Conservation (phyloP, 2,329 filamentous ascomycete genomes). For the Pseudofabraea citricarpa region DNA sequence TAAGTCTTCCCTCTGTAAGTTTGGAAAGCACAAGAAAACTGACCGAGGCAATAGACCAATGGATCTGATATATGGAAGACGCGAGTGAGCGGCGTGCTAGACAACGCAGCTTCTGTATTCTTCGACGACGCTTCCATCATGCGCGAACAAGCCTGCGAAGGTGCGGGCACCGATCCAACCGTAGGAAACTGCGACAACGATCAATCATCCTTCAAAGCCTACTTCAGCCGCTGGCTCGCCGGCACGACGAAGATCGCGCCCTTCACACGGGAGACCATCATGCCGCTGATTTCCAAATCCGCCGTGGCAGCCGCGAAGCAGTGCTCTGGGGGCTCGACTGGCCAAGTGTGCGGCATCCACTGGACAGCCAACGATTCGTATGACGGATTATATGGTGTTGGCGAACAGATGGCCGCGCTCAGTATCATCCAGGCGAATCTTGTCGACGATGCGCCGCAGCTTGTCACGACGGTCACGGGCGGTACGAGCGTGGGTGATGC, state of each 20-base stretch:
- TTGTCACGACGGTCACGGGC: constrained; percentile 42
- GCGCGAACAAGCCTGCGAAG: constrained; percentile 64
- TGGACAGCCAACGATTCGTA: constrained; percentile 43
- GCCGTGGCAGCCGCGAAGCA: constrained; percentile 54
- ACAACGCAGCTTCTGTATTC: constrained; percentile 37
- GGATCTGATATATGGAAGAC: constrained; percentile 49
- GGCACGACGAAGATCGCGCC: constrained; percentile 59
- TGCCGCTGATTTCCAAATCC: constrained; percentile 52
- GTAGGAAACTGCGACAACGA: constrained; percentile 56
- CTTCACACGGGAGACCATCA: constrained; percentile 47
- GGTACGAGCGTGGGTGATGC: constrained; percentile 46
- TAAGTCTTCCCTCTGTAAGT: constrained; percentile 22
- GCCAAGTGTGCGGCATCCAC: constrained; percentile 61
- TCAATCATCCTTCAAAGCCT: constrained; percentile 69
- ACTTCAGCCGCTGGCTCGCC: constrained; percentile 61
- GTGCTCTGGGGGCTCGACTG: constrained; percentile 53
- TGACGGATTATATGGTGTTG: constrained; percentile 41
- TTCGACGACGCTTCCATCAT: constrained; percentile 58
- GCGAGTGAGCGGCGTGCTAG: constrained; percentile 50
- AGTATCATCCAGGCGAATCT: constrained; percentile 42
- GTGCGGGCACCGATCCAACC: constrained; percentile 36
- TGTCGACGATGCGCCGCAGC: constrained; percentile 21
- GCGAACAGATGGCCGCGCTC: constrained; percentile 53
- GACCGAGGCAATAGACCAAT: constrained; percentile 36
- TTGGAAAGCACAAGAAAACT: neutral